Percentiles rank a stretch among this genome's conserved stretches.
Conservation (phyloP, 768 basidiomycete species). For the Trametes meyenii region DNA sequence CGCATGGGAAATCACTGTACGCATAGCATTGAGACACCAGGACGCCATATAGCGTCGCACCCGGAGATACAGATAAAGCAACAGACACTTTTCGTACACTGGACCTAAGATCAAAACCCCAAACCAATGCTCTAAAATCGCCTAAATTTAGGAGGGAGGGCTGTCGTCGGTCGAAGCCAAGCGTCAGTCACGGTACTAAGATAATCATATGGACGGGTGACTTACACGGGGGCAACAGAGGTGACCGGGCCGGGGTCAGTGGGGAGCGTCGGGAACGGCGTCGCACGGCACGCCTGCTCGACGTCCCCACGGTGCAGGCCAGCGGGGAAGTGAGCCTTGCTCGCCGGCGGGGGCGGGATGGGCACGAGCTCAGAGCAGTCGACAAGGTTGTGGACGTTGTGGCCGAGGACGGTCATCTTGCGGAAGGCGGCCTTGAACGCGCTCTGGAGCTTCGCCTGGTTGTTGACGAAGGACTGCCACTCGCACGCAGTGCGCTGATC, state of each 20-base stretch:
- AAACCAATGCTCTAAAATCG: too few relatives aligned
- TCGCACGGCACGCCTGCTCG: slow-evolving; percentile 15
- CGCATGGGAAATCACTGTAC: too few relatives aligned
- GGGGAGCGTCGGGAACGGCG: slow-evolving; percentile 24
- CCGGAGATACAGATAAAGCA: too few relatives aligned
- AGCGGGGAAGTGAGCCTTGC: slow-evolving; percentile 20
- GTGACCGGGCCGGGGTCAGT: slow-evolving; percentile 36
- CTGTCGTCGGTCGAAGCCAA: neutral
- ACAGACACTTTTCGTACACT: too few relatives aligned
- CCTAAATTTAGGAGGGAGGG: slow-evolving; percentile 3
- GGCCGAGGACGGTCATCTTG: slow-evolving; percentile 35
- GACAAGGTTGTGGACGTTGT: slow-evolving; percentile 11
- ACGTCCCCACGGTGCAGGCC: slow-evolving; percentile 9
- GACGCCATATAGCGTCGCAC: too few relatives aligned
- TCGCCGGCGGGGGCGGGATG: slow-evolving; percentile 9
- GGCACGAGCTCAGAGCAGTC: slow-evolving; percentile 22
- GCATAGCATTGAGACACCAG: too few relatives aligned
- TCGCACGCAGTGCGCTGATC: slow-evolving; percentile 37
- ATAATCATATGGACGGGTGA: neutral
- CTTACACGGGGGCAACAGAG: slow-evolving; percentile 38
- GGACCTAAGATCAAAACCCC: too few relatives aligned
- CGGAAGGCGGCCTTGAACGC: slow-evolving; percentile 33
- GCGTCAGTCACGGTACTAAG: neutral
- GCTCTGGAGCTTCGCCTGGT: slow-evolving; percentile 25
- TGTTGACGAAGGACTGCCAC: slow-evolving; percentile 35